Conservation (phyloP, 1,139 yeast genomes). For the Diutina sp. region DNA sequence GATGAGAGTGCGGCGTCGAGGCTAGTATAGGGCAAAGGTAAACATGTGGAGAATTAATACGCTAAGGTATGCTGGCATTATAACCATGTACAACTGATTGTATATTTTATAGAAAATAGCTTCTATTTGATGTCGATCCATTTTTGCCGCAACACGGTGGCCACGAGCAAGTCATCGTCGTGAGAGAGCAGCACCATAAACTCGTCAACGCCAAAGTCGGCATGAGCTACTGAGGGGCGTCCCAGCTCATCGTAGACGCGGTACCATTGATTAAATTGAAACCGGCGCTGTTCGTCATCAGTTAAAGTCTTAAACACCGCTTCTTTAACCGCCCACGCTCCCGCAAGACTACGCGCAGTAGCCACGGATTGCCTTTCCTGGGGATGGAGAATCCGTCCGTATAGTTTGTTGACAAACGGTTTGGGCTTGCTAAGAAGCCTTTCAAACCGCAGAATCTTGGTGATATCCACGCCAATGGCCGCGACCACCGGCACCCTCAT, state of each 20-base stretch:
- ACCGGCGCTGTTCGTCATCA: slow-evolving; percentile 30
- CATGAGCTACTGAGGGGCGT: slow-evolving; percentile 3
- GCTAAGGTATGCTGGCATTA: no score
- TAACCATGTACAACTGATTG: no score
- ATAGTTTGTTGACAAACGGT: slow-evolving; percentile 13
- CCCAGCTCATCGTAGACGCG: slow-evolving; percentile 17
- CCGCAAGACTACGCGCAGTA: slow-evolving; percentile 39
- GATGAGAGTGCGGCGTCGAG: not conserved
- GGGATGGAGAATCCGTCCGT: slow-evolving; percentile 21
- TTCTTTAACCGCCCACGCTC: slow-evolving; percentile 67
- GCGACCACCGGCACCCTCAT: not conserved
- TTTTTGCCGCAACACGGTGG: slow-evolving; percentile 30
- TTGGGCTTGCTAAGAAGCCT: slow-evolving; percentile 20
- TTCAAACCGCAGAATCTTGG: slow-evolving; percentile 36
- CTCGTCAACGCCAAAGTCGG: slow-evolving; percentile 24
- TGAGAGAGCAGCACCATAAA: slow-evolving; percentile 51
- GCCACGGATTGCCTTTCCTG: slow-evolving; percentile 26
- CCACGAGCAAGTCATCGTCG: slow-evolving; percentile 43
- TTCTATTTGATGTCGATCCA: not conserved
- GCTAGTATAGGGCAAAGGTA: not conserved
- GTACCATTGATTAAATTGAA: slow-evolving; percentile 54
- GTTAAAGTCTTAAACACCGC: slow-evolving; percentile 58
- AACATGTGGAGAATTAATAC: no score
- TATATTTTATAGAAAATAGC: no score
- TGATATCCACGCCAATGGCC: slow-evolving; percentile 58